Evolutionary conservation across 164 flowering plant species (phyloP).

Genomic region (Stephania yunnanensis): DNA sequence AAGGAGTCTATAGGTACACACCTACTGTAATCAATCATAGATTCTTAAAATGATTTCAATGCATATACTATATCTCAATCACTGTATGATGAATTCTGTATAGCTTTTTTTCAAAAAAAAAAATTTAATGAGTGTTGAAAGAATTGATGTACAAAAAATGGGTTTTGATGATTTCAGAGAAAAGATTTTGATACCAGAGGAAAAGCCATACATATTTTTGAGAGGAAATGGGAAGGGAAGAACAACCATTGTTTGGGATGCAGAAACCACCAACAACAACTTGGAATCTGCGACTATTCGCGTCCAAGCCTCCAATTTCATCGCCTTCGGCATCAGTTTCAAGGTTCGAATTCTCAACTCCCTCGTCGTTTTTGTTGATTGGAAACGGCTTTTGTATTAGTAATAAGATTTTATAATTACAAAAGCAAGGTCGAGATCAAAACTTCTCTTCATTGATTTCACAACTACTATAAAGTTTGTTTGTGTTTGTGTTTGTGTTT

Average conservation of each 20-base stretch:
- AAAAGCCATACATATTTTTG: slow-evolving; percentile 72
- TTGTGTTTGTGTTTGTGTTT: neutral
- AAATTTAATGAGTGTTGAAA: too few relatives aligned
- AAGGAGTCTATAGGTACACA: slow-evolving; percentile 66
- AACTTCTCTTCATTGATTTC: neutral
- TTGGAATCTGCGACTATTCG: slow-evolving; percentile 64
- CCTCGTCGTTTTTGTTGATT: neutral
- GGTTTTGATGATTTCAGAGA: slow-evolving; percentile 40
- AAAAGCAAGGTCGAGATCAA: neutral
- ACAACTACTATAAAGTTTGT: neutral
- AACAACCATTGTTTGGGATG: slow-evolving; percentile 45
- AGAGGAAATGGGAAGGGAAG: slow-evolving; percentile 88
- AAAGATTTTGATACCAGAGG: slow-evolving; percentile 58
- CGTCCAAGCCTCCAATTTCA: slow-evolving; percentile 51
- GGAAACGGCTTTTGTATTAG: too few relatives aligned
- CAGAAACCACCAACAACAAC: slow-evolving; percentile 44
- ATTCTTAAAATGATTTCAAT: too few relatives aligned
- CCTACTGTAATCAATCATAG: too few relatives aligned
- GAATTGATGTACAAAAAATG: neutral
- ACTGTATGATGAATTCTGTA: too few relatives aligned
- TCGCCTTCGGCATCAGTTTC: slow-evolving; percentile 84
- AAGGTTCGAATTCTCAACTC: slow-evolving; percentile 34
- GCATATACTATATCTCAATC: too few relatives aligned
- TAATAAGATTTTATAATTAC: neutral
- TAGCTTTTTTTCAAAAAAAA: too few relatives aligned